A percentile compares a stretch with the other conserved stretches of the same genome.
phyloP scores from a whole-genome alignment of 768 basidiomycete genomes.

The Dacryopinax spathularia region DNA sequence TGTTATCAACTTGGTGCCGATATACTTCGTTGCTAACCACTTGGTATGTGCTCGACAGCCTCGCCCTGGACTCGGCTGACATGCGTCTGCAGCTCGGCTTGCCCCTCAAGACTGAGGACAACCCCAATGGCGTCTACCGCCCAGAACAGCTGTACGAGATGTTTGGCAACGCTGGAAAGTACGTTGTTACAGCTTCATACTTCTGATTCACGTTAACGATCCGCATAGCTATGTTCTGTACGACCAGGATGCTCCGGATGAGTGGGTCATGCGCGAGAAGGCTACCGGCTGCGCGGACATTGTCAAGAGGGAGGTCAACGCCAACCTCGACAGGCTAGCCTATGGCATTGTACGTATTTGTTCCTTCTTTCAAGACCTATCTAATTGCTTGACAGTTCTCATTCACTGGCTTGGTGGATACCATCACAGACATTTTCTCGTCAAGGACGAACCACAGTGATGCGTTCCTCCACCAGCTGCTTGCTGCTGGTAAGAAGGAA shows the following conservation, averaged over 20 bases:
- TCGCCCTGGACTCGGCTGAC: neutral
- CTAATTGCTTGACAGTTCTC: neutral
- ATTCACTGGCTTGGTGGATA: neutral
- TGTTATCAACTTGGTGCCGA: conserved; percentile 49
- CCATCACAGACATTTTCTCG: neutral
- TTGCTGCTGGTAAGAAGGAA: neutral
- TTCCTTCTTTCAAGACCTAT: too few species aligned
- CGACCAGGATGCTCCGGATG: neutral
- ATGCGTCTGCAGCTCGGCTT: neutral
- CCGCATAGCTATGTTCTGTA: neutral
- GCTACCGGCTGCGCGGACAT: neutral
- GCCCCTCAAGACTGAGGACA: neutral
- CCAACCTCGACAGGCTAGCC: neutral
- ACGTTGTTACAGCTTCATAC: neutral
- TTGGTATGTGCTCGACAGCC: neutral
- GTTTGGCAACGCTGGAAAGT: neutral
- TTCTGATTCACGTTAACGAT: neutral
- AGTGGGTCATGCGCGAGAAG: neutral
- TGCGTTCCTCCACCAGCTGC: neutral
- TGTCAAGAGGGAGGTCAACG: neutral
- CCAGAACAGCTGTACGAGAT: neutral
- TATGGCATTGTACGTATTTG: neutral
- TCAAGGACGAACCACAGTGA: neutral
- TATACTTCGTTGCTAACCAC: conserved; percentile 40
- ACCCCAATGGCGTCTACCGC: neutral